Evolutionary conservation across 2,329 filamentous ascomycete genomes (phyloP).

Genomic region (Xylaria sp.): DNA sequence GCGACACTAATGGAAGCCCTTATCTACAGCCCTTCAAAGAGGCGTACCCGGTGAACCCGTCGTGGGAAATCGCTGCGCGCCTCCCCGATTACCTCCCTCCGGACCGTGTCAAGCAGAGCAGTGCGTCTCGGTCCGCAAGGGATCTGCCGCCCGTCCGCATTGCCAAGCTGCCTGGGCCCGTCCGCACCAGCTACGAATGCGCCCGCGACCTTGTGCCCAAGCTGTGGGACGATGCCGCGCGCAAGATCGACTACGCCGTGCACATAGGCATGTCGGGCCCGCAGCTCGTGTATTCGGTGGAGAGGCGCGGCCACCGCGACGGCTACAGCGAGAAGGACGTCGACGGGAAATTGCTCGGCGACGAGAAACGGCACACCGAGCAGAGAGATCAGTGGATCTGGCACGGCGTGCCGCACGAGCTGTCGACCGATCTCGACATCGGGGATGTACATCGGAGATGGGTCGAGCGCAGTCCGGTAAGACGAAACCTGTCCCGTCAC

Average conservation of each 20-base stretch:
- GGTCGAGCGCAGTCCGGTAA: constrained; percentile 57
- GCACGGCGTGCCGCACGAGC: constrained; percentile 58
- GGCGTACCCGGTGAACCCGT: constrained; percentile 76
- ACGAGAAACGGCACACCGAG: constrained; percentile 47
- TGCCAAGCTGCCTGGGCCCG: constrained; percentile 66
- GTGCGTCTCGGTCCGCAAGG: constrained; percentile 41
- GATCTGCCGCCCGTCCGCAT: constrained; percentile 61
- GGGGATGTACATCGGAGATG: constrained; percentile 63
- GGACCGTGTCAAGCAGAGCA: constrained; percentile 51
- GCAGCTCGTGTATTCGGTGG: constrained; percentile 69
- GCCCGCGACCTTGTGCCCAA: constrained; percentile 68
- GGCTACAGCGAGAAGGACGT: constrained; percentile 75
- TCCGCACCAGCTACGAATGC: constrained; percentile 73
- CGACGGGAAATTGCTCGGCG: constrained; percentile 64
- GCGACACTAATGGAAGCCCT: constrained; percentile 24
- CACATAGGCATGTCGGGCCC: constrained; percentile 82
- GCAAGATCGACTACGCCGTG: constrained; percentile 64
- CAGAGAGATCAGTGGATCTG: constrained; percentile 57
- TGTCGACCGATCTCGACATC: constrained; percentile 63
- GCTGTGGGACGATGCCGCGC: constrained; percentile 59
- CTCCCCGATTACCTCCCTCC: constrained; percentile 70
- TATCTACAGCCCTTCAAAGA: constrained; percentile 75
- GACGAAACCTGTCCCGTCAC: constrained; percentile 28
- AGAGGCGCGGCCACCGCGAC: constrained; percentile 72
- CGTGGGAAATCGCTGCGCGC: constrained; percentile 74